phyloP scores from a whole-genome alignment of 805 yeast species.

The Teunomyces panamensis region DNA sequence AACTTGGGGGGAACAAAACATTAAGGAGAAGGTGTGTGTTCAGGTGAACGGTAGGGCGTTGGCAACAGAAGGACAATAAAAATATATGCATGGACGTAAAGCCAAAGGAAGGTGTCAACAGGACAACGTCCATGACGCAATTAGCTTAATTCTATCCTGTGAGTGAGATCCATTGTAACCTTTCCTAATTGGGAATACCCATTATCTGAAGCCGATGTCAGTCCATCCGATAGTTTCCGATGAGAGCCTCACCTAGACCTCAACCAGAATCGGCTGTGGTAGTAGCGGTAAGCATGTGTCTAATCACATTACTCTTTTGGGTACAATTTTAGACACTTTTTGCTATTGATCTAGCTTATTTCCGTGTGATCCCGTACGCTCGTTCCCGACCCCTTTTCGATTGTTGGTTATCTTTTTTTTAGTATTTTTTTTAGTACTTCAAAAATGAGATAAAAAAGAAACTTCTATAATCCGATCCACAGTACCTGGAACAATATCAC shows the following conservation, averaged over 20 bases:
- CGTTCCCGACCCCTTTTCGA: not conserved
- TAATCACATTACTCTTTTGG: not conserved
- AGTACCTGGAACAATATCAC: not conserved
- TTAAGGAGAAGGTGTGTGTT: not conserved
- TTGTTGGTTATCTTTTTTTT: not conserved
- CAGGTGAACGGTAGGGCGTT: not conserved
- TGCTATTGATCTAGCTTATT: not conserved
- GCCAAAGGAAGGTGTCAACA: not conserved
- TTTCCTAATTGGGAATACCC: not conserved
- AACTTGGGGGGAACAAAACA: not conserved
- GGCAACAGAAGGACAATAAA: not conserved
- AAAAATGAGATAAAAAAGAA: not conserved
- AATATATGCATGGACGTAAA: not conserved
- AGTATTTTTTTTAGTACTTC: not conserved
- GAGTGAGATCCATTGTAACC: not conserved
- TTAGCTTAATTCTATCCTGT: not conserved
- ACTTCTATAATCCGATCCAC: not conserved
- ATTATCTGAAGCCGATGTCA: not conserved
- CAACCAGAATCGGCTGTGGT: not conserved
- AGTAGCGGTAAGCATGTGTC: not conserved
- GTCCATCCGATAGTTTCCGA: not conserved
- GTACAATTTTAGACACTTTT: not conserved
- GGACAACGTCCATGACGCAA: not conserved
- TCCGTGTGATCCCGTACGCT: no score
- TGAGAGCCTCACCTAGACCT: not conserved